Evolutionary conservation across 2,329 filamentous ascomycete species (phyloP), one percentile per base, ranked within the genome.

Genomic region (Aureobasidium namibiae): DNA sequence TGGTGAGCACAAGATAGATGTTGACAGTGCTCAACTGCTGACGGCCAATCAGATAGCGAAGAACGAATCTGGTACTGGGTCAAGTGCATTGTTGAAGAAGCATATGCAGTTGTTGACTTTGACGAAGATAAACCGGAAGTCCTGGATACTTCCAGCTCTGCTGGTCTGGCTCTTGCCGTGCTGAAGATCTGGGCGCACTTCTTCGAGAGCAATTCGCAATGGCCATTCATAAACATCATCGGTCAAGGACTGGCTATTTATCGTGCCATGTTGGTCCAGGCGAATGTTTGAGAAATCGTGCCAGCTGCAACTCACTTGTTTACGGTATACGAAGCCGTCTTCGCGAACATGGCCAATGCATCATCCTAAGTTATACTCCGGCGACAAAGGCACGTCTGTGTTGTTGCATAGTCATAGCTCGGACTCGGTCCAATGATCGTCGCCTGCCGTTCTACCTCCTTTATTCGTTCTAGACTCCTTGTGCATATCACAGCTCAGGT

Each of bases 151-250:
- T 66, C 62, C 18, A 70, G 68, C 36, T 68, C 67, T 49, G 70
- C 69, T 57, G 66, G 72, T 60, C 63, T 76, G 16, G 74, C 71
- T 46, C 72, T 73, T 2, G 72, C 72, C 10, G 72, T 76, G 23
- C 63, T 75, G 29, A 66, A 72, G 57, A 73, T 76, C 1, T 76
- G 74, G 73, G 73, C 72, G 3, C 71, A 70, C 34, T 72, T 76
- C 23, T 76, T 75, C 62, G 71, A 69, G 56, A 73, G 73, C 16
- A 72, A 72, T 29, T 72, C 73, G 48, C 74, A 72, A n/a, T 76
- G 74, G 74, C 71, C 73, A 2, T 72, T 76, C 57, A 68, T 76
- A 8, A 71, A 73, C 60, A 66, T 75, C 1, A 75, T 76, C 61
- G 74, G 74, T 0, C 34, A 29, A n/a, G 49, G 49, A 1, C 9